Evolutionary conservation across 148 eudicot genomes (phyloP).

Genomic region (Pharnaceum exiguum): DNA sequence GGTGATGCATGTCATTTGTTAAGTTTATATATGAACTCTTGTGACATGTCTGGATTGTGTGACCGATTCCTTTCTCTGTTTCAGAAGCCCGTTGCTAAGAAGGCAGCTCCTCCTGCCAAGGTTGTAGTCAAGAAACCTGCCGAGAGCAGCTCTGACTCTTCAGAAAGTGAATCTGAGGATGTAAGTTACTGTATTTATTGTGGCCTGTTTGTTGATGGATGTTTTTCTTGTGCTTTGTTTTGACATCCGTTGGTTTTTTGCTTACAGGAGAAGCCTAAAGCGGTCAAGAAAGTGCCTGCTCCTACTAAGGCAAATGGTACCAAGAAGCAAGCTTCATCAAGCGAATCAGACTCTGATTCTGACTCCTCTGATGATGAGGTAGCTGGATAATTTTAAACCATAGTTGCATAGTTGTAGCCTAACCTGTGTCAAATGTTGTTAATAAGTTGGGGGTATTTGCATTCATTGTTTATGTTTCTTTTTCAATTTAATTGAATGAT

Average conservation of each 20-base stretch:
- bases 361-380: conserved; percentile 25
- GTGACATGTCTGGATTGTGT: neutral
- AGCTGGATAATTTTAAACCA: no score
- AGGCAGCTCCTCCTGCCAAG: conserved; percentile 16
- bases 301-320: conserved; percentile 20
- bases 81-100: conserved; percentile 19
- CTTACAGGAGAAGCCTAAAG: conserved; percentile 15
- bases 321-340: conserved; percentile 26
- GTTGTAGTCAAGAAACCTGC: conserved; percentile 22
- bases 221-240: neutral
- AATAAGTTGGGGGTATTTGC: no score
- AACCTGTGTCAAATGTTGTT: no score
- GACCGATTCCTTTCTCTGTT: neutral
- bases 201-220: neutral
- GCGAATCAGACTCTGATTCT: conserved; percentile 21
- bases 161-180: conserved; percentile 42
- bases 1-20: no score
- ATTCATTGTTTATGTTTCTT: no score
- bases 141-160: conserved; percentile 27
- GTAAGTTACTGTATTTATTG: conserved; percentile 5
- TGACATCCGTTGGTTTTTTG: neutral
- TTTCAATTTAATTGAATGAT: no score
- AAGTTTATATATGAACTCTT: neutral
- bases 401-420: no score
- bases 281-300: conserved; percentile 15